These are phyloP conservation scores for Ustilago sp. DNA, from an alignment of 1,284 basidiomycete genomes.

Conservation along the genomic window DNA sequence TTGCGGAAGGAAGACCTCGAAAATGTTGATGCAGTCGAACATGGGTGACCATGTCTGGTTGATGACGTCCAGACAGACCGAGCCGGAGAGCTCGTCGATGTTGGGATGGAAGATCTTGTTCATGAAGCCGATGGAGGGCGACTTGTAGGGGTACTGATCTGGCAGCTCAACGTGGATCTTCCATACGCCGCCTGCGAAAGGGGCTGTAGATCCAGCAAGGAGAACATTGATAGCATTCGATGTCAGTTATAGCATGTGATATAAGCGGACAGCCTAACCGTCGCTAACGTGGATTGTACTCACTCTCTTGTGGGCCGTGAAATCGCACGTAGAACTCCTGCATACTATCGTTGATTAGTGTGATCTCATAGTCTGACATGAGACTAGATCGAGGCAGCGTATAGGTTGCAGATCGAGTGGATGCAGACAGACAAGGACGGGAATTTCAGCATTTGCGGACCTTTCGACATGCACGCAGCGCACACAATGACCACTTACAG, in stretches of 20 bases:
- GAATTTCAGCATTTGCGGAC: background rate
- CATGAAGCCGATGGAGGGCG: constrained; percentile 98
- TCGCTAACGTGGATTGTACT: constrained; percentile 68
- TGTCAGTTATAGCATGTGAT: no score
- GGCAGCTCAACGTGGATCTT: constrained; percentile 99
- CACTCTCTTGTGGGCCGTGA: constrained; percentile 92
- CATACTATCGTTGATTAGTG: constrained; percentile 97
- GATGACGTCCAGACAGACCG: constrained; percentile 66
- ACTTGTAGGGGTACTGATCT: constrained; percentile 98
- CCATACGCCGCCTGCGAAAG: constrained; percentile 95
- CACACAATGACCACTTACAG: constrained; percentile 75
- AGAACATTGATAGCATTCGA: background rate
- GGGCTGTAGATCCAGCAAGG: constrained; percentile 75
- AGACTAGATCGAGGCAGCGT: constrained; percentile 38
- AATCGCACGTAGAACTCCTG: constrained; percentile 98
- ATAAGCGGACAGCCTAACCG: background rate
- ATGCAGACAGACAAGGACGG: background rate
- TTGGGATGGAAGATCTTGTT: constrained; percentile 99
- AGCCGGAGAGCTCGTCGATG: constrained; percentile 84
- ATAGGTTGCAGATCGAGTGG: background rate
- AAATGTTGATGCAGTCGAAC: constrained; percentile 96
- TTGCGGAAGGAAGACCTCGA: constrained; percentile 97
- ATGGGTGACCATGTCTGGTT: constrained; percentile 64
- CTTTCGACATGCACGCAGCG: background rate
- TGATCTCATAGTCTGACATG: constrained; percentile 77